Percentiles rank a stretch among this genome's conserved stretches.
phyloP scores from a whole-genome alignment of 441 rosid genomes.

The Adansonia grandidieri region DNA sequence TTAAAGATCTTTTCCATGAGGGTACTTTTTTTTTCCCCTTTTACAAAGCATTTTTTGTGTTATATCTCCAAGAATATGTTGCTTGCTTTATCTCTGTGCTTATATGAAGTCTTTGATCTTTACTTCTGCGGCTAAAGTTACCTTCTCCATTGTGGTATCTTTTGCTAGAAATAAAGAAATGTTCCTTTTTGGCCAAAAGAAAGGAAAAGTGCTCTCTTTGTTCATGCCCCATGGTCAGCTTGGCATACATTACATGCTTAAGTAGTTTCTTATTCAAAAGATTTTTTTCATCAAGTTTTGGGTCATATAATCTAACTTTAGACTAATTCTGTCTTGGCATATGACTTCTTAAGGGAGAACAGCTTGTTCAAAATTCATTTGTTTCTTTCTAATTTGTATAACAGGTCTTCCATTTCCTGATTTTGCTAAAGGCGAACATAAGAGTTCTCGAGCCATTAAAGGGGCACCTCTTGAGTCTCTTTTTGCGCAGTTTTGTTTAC shows the following conservation, averaged over 20 bases:
- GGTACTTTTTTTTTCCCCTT: slow-evolving; percentile 47
- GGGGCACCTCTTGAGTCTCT: slow-evolving; percentile 84
- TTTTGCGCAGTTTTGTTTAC: slow-evolving; percentile 85
- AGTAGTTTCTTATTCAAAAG: slow-evolving; percentile 11
- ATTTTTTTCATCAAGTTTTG: background rate
- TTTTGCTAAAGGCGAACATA: slow-evolving; percentile 62
- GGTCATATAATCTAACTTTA: slow-evolving; percentile 7
- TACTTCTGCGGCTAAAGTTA: background rate
- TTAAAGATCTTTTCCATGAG: slow-evolving; percentile 89
- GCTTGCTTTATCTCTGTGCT: slow-evolving; percentile 11
- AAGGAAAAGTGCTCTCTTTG: background rate
- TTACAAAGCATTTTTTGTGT: background rate
- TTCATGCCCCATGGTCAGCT: background rate
- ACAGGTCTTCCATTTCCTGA: slow-evolving; percentile 58
- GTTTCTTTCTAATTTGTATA: slow-evolving; percentile 17
- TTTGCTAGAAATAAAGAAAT: background rate
- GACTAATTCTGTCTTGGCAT: background rate
- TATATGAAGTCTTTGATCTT: slow-evolving; percentile 4
- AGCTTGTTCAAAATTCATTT: background rate
- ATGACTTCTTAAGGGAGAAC: background rate
- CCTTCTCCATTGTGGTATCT: background rate
- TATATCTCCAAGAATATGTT: slow-evolving; percentile 15
- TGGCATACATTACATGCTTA: slow-evolving; percentile 1
- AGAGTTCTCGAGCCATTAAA: slow-evolving; percentile 80
- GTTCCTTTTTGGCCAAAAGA: background rate